Conservation (phyloP, 257 asterid genomes). For the Buddleja alternifolia region DNA sequence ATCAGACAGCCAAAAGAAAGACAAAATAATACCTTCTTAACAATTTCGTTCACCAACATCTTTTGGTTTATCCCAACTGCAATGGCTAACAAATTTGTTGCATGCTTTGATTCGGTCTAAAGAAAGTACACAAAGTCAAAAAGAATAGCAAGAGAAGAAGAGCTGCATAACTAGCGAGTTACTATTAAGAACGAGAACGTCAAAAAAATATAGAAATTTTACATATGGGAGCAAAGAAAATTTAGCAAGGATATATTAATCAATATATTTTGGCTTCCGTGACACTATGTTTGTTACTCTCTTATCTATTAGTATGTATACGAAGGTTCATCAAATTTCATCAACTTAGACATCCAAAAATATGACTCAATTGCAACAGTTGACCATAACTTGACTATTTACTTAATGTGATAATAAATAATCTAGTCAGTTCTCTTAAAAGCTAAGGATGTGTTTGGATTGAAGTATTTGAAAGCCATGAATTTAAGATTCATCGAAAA, state of each 20-base stretch:
- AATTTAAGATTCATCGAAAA: too few species aligned
- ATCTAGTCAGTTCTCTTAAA: too few species aligned
- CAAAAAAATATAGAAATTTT: background rate
- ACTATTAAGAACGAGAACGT: background rate
- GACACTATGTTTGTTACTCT: background rate
- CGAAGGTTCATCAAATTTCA: too few species aligned
- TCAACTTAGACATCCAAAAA: too few species aligned
- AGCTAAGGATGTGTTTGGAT: too few species aligned
- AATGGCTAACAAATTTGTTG: slow-evolving; percentile 67
- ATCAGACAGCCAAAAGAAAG: too few species aligned
- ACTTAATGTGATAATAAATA: too few species aligned
- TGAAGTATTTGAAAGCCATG: too few species aligned
- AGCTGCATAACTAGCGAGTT: background rate
- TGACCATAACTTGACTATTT: too few species aligned
- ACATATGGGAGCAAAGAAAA: background rate
- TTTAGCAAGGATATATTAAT: background rate
- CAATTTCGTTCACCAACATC: slow-evolving; percentile 58
- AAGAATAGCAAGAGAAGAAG: background rate
- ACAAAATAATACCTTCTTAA: slow-evolving; percentile 56
- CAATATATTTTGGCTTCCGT: background rate
- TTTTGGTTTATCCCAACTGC: slow-evolving; percentile 90
- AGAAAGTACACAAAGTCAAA: slow-evolving; percentile 7
- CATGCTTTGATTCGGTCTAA: slow-evolving; percentile 44
- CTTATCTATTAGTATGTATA: too few species aligned
- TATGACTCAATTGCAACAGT: too few species aligned